A percentile compares a stretch with the other conserved stretches of the same genome.
Evolutionary conservation across 176 grass and related monocot species (phyloP).

Genomic region (Canna indica): DNA sequence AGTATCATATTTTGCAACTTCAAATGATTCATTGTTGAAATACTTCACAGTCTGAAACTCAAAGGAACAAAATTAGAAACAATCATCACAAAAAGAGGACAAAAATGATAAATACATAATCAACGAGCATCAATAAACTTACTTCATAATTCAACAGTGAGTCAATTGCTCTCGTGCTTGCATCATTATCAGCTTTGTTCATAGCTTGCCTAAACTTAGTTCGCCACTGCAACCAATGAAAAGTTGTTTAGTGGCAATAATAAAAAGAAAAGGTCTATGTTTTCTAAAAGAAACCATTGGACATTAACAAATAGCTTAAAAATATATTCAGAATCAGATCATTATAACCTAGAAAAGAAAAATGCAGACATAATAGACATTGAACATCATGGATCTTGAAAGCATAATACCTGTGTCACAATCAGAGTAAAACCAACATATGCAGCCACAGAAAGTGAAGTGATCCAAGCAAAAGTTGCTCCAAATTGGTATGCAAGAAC

Average conservation of each 20-base stretch:
- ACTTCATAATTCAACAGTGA: constrained; percentile 98
- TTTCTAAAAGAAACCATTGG: neutral
- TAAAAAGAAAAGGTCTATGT: neutral
- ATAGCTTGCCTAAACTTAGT: constrained; percentile 88
- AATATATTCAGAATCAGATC: neutral
- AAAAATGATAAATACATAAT: constrained; percentile 10
- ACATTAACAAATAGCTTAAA: neutral
- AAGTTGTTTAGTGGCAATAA: neutral
- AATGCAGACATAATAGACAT: constrained; percentile 1
- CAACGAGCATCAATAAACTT: constrained; percentile 23
- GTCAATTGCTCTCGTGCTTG: constrained; percentile 82
- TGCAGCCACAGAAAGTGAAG: constrained; percentile 83
- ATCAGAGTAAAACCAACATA: constrained; percentile 94
- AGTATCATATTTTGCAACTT: constrained; percentile 90
- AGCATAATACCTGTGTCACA: constrained; percentile 66
- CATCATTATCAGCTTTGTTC: constrained; percentile 99
- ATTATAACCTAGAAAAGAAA: constrained; percentile 1
- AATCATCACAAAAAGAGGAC: constrained; percentile 18
- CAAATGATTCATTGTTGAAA: constrained; percentile 94
- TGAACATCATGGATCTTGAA: neutral
- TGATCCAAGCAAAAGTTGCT: constrained; percentile 97
- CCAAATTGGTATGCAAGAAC: constrained; percentile 96
- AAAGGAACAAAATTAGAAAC: constrained; percentile 1
- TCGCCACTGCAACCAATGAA: constrained; percentile 61
- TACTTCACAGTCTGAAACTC: constrained; percentile 90